A percentile compares a stretch with the other conserved stretches of the same genome.
These are phyloP conservation scores for Mariannaea elegans DNA, from an alignment of 2,329 filamentous ascomycete genomes.

Conservation along the genomic window DNA sequence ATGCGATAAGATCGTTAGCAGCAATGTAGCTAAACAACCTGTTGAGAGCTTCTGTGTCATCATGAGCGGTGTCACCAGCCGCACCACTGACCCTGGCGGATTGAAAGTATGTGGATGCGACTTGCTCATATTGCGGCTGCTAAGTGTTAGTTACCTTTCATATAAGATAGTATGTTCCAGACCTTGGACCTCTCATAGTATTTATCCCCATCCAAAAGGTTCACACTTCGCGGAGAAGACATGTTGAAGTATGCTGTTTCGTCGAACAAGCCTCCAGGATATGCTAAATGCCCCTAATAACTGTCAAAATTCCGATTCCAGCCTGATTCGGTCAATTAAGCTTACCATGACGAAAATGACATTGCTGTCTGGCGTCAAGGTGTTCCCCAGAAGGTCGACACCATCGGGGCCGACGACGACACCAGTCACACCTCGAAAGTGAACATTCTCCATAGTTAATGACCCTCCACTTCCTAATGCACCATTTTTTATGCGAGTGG, in stretches of 20 bases:
- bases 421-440: conserved; percentile 47
- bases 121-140: conserved; percentile 72
- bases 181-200: conserved; percentile 77
- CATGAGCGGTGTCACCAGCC: conserved; percentile 75
- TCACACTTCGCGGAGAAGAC: conserved; percentile 26
- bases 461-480: conserved; percentile 51
- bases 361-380: conserved; percentile 14
- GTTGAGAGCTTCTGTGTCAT: conserved; percentile 74
- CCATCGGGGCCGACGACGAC: conserved; percentile 33
- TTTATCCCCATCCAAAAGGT: conserved; percentile 61
- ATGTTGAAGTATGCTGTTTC: conserved; percentile 34
- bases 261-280: conserved; percentile 32
- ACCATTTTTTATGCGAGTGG: conserved; percentile 55
- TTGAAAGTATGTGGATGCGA: conserved; percentile 68
- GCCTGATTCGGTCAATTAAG: no score
- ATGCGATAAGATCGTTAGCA: conserved; percentile 65
- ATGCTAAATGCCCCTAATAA: conserved; percentile 38
- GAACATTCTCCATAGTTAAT: conserved; percentile 59
- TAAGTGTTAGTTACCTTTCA: background rate
- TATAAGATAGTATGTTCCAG: background rate
- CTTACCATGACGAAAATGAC: conserved; percentile 41
- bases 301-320: conserved; percentile 14
- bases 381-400: conserved; percentile 26
- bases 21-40: conserved; percentile 62
- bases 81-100: conserved; percentile 64